These are phyloP conservation scores for Mycena galopus DNA, from an alignment of 768 basidiomycete genomes.

Conservation along the genomic window DNA sequence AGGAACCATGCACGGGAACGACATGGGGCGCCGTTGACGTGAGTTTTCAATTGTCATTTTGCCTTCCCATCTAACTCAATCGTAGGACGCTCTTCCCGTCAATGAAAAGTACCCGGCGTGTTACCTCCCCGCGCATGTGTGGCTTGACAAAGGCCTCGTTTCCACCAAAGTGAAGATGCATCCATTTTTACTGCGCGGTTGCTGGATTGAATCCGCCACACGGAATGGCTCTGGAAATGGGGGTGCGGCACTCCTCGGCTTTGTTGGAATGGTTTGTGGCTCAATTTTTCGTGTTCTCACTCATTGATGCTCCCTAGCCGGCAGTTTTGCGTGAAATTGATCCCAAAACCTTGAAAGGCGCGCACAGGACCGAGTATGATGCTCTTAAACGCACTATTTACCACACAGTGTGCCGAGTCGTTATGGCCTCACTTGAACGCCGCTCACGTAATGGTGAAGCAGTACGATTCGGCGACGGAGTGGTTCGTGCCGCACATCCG, in stretches of 20 bases:
- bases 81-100: slow-evolving; percentile 9
- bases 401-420: slow-evolving; percentile 28
- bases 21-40: slow-evolving; percentile 30
- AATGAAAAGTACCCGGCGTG: slow-evolving; percentile 23
- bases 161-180: slow-evolving; percentile 38
- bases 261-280: slow-evolving; percentile 31
- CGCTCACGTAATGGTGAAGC: slow-evolving; percentile 32
- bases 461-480: slow-evolving; percentile 31
- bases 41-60: too few species aligned
- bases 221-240: slow-evolving; percentile 42
- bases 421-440: slow-evolving; percentile 26
- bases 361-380: slow-evolving; percentile 8
- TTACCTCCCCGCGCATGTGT: slow-evolving; percentile 28
- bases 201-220: slow-evolving; percentile 35
- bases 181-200: slow-evolving; percentile 34
- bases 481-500: slow-evolving; percentile 21
- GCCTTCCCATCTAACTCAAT: neutral
- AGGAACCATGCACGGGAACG: slow-evolving; percentile 35
- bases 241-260: slow-evolving; percentile 34
- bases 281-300: neutral
- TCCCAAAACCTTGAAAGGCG: slow-evolving; percentile 12
- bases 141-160: slow-evolving; percentile 41
- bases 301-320: neutral
- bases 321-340: neutral
- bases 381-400: slow-evolving; percentile 30